Evolutionary conservation across 495 filamentous ascomycete genomes (phyloP).

Genomic region (Achaetomiella virescens): DNA sequence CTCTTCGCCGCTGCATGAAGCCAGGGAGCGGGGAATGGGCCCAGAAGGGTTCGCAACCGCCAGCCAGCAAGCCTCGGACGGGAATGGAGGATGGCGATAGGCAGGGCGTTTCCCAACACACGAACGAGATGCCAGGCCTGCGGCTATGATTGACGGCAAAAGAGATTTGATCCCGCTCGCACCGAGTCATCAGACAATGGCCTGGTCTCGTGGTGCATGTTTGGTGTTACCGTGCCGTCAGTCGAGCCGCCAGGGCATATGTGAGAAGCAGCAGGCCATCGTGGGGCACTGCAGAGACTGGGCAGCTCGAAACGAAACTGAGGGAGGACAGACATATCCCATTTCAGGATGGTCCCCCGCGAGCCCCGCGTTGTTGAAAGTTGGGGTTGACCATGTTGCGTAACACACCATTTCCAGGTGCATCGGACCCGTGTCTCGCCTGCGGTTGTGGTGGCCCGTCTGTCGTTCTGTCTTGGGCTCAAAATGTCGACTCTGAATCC

Average conservation of each 20-base stretch:
- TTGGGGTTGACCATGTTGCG: not conserved
- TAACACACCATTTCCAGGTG: conserved; percentile 9
- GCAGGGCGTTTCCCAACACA: conserved; percentile 4
- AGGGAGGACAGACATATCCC: not conserved
- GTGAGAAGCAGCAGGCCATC: not conserved
- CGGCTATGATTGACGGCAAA: not conserved
- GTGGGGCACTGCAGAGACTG: not conserved
- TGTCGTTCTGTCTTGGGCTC: too few relatives aligned
- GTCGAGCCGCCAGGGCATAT: not conserved
- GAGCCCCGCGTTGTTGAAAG: conserved; percentile 4
- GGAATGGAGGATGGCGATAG: conserved; percentile 6
- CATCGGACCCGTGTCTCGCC: not conserved
- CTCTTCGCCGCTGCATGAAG: conserved; percentile 7
- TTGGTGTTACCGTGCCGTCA: conserved; percentile 5
- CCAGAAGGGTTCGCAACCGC: not conserved
- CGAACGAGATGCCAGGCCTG: conserved; percentile 4
- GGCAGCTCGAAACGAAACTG: not conserved
- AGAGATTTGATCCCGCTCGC: not conserved
- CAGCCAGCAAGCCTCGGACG: not conserved
- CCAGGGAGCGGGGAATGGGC: conserved; percentile 2
- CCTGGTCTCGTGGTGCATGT: conserved; percentile 1
- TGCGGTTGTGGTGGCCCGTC: not conserved
- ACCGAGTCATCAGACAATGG: not conserved
- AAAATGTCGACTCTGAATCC: not conserved
- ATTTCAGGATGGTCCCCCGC: conserved; percentile 1